Conservation (phyloP, 768 basidiomycete species). For the Pluteus cervinus region DNA sequence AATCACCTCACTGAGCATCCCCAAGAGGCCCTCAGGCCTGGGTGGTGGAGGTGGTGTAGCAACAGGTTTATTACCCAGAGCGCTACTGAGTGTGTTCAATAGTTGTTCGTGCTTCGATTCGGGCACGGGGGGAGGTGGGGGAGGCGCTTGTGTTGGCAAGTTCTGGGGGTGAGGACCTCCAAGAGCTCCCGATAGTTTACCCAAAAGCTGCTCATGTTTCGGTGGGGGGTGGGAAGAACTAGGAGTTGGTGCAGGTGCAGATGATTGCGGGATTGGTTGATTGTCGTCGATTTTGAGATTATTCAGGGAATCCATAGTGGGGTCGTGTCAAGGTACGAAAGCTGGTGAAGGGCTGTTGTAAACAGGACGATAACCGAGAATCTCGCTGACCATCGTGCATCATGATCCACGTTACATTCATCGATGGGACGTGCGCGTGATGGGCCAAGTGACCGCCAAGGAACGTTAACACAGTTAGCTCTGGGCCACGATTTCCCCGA, state of each 20-base stretch:
- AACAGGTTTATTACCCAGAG: slow-evolving; percentile 5
- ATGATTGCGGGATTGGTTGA: no score
- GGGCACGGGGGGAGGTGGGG: slow-evolving; percentile 9
- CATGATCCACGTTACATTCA: no score
- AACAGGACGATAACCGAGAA: no score
- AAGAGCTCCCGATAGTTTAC: slow-evolving; percentile 3
- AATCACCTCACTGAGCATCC: slow-evolving; percentile 5
- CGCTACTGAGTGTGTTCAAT: slow-evolving; percentile 10
- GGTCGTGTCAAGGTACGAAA: no score
- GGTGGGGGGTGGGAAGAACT: slow-evolving; percentile 2
- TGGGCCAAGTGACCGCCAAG: no score
- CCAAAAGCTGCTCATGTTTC: slow-evolving; percentile 5
- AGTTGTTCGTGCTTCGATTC: slow-evolving; percentile 6
- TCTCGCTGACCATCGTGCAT: no score
- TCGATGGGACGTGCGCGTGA: no score
- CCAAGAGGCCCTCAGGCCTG: slow-evolving; percentile 7
- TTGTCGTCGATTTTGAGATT: no score
- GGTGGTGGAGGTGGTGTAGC: slow-evolving; percentile 10
- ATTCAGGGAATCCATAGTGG: no score
- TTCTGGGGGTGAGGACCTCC: not conserved
- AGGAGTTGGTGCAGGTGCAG: no score
- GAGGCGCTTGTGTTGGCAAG: slow-evolving; percentile 1
- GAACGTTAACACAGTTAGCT: no score
- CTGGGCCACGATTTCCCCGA: no score
- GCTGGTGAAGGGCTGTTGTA: slow-evolving; percentile 7